Conservation (phyloP, 2,329 filamentous ascomycete species). For the Xylaria hypoxylon region DNA sequence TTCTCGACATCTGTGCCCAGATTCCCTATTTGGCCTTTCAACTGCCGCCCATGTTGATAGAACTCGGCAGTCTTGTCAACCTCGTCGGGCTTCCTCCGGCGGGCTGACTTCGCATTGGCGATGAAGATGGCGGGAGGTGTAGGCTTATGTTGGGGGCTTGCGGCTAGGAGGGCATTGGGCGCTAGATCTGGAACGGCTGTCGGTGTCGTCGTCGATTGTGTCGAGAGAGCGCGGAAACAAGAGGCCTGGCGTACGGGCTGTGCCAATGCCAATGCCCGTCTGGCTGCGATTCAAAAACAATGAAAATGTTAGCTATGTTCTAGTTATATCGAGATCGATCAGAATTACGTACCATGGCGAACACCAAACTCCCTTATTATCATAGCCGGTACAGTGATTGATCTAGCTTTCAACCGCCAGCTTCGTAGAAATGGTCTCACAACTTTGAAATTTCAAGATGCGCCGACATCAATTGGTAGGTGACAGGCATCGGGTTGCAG, state of each 20-base stretch:
- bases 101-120: conserved; percentile 37
- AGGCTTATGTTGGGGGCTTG: conserved; percentile 30
- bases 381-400: conserved; percentile 41
- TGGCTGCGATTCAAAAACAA: conserved; percentile 59
- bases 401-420: conserved; percentile 16
- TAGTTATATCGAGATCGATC: neutral
- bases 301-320: conserved; percentile 36
- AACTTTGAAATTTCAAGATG: conserved; percentile 39
- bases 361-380: conserved; percentile 51
- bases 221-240: conserved; percentile 57
- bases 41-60: conserved; percentile 53
- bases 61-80: conserved; percentile 53
- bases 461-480: conserved; percentile 23
- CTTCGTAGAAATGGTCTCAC: conserved; percentile 23
- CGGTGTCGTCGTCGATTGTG: conserved; percentile 47
- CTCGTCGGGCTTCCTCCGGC: conserved; percentile 40
- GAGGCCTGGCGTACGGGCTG: conserved; percentile 54
- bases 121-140: conserved; percentile 46
- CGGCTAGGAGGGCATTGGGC: conserved; percentile 38
- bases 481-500: neutral
- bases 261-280: conserved; percentile 63
- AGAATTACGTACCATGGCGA: conserved; percentile 46
- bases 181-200: conserved; percentile 43
- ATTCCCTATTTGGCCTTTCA: conserved; percentile 60
- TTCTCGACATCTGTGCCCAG: conserved; percentile 63